Evolutionary conservation across 2,329 filamentous ascomycete genomes (phyloP).

Genomic region (Xylaria sp.): DNA sequence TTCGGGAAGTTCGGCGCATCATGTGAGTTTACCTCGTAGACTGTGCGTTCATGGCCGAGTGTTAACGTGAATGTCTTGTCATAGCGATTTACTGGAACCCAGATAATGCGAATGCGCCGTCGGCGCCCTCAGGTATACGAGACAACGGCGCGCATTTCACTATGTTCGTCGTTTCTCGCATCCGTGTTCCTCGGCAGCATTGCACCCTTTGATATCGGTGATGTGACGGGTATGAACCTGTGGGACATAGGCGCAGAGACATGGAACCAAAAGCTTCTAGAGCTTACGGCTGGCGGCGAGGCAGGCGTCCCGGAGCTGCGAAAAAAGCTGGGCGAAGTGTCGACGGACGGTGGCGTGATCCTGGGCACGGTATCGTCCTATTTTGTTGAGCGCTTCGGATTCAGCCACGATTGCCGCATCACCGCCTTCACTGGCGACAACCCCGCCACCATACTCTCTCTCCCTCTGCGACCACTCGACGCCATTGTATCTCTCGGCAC

Average conservation of each 20-base stretch:
- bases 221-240: constrained; percentile 94
- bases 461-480: constrained; percentile 81
- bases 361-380: constrained; percentile 73
- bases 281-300: constrained; percentile 58
- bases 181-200: constrained; percentile 81
- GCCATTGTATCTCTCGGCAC: constrained; percentile 94
- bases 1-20: constrained; percentile 91
- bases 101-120: constrained; percentile 82
- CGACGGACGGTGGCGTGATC: constrained; percentile 71
- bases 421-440: constrained; percentile 94
- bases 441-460: constrained; percentile 85
- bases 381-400: constrained; percentile 73
- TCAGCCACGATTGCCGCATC: constrained; percentile 67
- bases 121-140: constrained; percentile 77
- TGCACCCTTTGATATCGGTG: constrained; percentile 86
- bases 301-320: constrained; percentile 60
- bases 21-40: constrained; percentile 51
- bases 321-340: constrained; percentile 73
- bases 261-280: constrained; percentile 72
- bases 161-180: constrained; percentile 92
- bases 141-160: constrained; percentile 76
- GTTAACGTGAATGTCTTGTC: constrained; percentile 10
- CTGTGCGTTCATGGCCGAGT: neutral
- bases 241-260: constrained; percentile 76
- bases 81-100: constrained; percentile 91